Conservation (phyloP, 169 alveolate species). For the Plasmodium ovale region DNA sequence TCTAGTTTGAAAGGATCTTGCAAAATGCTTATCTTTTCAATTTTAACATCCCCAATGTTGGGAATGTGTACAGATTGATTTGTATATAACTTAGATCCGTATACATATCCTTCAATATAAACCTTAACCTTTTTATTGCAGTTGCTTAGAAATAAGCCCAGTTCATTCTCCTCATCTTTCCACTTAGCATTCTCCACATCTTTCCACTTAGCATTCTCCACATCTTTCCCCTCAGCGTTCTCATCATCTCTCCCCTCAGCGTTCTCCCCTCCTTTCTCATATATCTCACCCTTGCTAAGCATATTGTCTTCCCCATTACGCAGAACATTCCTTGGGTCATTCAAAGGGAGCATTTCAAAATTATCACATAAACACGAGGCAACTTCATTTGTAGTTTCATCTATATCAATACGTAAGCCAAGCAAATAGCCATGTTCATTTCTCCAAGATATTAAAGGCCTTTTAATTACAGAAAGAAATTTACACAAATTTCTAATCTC, state of each 20-base stretch:
- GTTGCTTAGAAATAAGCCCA: slow-evolving; percentile 25
- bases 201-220: not conserved
- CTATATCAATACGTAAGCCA: slow-evolving; percentile 94
- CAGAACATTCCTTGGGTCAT: too few species aligned
- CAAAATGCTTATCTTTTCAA: slow-evolving; percentile 82
- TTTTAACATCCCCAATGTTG: slow-evolving; percentile 92
- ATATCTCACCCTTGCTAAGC: not conserved
- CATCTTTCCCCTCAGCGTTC: not conserved
- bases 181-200: slow-evolving; percentile 17
- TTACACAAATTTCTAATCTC: slow-evolving; percentile 96
- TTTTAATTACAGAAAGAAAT: slow-evolving; percentile 94
- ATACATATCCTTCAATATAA: slow-evolving; percentile 96
- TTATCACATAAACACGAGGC: too few species aligned
- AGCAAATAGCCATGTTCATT: slow-evolving; percentile 96
- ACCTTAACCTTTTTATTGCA: slow-evolving; percentile 83
- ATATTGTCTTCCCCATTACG: not conserved
- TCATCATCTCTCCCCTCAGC: slow-evolving; percentile 9
- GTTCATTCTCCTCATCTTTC: slow-evolving; percentile 34
- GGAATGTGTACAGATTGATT: slow-evolving; percentile 91
- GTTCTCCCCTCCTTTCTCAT: slow-evolving; percentile 3
- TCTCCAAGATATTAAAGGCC: slow-evolving; percentile 95
- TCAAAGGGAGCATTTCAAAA: too few species aligned
- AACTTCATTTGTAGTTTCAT: slow-evolving; percentile 18
- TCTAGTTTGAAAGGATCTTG: slow-evolving; percentile 92
- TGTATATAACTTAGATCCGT: slow-evolving; percentile 92